A percentile compares a stretch with the other conserved stretches of the same genome.
These are phyloP conservation scores for Talaromyces funiculosus DNA, from an alignment of 2,329 filamentous ascomycete species.

Conservation along the genomic window DNA sequence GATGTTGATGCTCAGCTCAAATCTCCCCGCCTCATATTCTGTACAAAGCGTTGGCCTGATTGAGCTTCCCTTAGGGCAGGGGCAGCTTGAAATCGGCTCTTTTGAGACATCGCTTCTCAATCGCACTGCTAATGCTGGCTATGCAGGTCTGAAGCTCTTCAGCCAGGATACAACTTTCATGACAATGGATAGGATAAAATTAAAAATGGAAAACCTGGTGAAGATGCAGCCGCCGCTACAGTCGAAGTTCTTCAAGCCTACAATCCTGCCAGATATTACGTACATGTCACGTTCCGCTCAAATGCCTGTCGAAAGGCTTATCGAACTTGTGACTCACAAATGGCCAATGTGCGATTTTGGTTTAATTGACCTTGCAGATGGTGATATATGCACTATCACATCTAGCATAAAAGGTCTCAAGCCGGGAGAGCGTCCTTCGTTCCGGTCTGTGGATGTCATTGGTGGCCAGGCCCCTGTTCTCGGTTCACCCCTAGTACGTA, in stretches of 20 bases:
- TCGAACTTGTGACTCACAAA: slow-evolving; percentile 20
- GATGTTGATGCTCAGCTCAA: not conserved
- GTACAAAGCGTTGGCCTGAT: not conserved
- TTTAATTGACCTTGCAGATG: slow-evolving; percentile 3
- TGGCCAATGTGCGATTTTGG: slow-evolving; percentile 21
- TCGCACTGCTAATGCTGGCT: not conserved
- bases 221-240: slow-evolving; percentile 10
- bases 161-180: not conserved
- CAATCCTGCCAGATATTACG: slow-evolving; percentile 17
- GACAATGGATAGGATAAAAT: not conserved
- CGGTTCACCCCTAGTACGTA: not conserved
- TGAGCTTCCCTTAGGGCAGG: not conserved
- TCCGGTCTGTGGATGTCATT: slow-evolving; percentile 5
- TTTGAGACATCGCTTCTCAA: not conserved
- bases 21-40: not conserved
- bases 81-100: not conserved
- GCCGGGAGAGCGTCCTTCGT: not conserved
- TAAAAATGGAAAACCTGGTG: not conserved
- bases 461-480: not conserved
- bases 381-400: not conserved
- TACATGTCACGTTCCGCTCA: slow-evolving; percentile 5
- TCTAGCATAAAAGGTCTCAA: slow-evolving; percentile 5
- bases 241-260: slow-evolving; percentile 19
- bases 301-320: slow-evolving; percentile 9
- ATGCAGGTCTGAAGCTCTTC: not conserved